phyloP scores from a whole-genome alignment of 2,329 filamentous ascomycete species.

The Alternaria sp. region DNA sequence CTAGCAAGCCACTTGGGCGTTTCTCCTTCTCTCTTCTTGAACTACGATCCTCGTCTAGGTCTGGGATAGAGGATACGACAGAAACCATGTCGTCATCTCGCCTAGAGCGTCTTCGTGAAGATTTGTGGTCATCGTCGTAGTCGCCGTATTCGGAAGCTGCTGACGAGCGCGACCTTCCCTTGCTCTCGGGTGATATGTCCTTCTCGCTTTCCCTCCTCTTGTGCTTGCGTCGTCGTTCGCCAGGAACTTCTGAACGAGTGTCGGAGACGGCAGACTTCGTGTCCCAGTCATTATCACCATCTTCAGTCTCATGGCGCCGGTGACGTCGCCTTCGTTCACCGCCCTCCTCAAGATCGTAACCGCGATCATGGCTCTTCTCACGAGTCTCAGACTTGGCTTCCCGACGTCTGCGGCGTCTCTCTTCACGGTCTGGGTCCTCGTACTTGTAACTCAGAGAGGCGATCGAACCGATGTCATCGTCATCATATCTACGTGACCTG shows the following conservation, averaged over 20 bases:
- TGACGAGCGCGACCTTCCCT: conserved; percentile 38
- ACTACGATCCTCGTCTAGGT: conserved; percentile 52
- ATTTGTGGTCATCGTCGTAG: conserved; percentile 51
- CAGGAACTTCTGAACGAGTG: conserved; percentile 46
- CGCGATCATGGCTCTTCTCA: conserved; percentile 49
- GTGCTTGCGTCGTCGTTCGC: conserved; percentile 48
- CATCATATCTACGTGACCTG: conserved; percentile 22
- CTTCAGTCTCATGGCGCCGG: conserved; percentile 47
- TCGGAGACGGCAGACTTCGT: conserved; percentile 52
- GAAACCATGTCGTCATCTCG: conserved; percentile 56
- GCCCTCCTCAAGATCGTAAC: conserved; percentile 44
- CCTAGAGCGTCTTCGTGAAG: conserved; percentile 52
- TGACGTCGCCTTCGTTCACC: conserved; percentile 45
- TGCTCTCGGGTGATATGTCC: conserved; percentile 42
- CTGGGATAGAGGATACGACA: conserved; percentile 52
- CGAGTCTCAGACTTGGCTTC: conserved; percentile 33
- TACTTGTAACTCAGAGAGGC: conserved; percentile 38
- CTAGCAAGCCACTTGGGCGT: conserved; percentile 57
- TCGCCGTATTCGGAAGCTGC: conserved; percentile 55
- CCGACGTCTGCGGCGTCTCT: conserved; percentile 36
- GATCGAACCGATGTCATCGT: conserved; percentile 35
- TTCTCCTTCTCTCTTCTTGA: conserved; percentile 52
- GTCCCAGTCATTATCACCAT: conserved; percentile 52
- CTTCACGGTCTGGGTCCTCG: conserved; percentile 43
- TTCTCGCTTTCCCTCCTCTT: conserved; percentile 44